phyloP scores from a whole-genome alignment of 768 basidiomycete genomes.

The Pleurotus cornucopiae region DNA sequence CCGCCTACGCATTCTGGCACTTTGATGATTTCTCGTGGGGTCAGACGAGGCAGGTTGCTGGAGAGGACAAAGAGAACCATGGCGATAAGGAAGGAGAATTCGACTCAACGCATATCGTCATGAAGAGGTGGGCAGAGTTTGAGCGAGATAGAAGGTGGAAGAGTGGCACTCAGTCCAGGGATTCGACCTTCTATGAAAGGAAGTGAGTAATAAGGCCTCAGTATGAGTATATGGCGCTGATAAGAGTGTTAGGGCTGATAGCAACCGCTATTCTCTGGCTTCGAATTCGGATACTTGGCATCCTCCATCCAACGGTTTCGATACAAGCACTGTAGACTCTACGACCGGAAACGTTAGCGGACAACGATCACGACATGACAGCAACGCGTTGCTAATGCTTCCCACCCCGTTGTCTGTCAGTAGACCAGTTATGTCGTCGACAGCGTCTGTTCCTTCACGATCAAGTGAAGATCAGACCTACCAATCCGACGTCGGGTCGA shows the following conservation, averaged over 20 bases:
- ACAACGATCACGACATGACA: constrained; percentile 63
- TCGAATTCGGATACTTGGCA: constrained; percentile 76
- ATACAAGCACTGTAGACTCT: constrained; percentile 63
- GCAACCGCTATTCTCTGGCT: constrained; percentile 68
- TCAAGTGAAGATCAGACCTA: constrained; percentile 45
- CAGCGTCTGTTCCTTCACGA: constrained; percentile 36
- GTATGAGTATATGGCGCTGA: neutral
- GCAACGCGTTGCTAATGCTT: constrained; percentile 66
- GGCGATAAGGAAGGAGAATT: constrained; percentile 98
- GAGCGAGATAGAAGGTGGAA: constrained; percentile 95
- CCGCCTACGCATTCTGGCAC: constrained; percentile 97
- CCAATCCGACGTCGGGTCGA: constrained; percentile 34
- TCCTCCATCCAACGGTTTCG: constrained; percentile 44
- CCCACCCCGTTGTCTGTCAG: constrained; percentile 68
- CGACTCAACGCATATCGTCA: constrained; percentile 93
- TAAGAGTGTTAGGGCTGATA: constrained; percentile 23
- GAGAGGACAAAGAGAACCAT: constrained; percentile 58
- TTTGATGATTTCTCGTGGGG: constrained; percentile 99
- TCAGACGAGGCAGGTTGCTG: constrained; percentile 81
- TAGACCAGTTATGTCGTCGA: constrained; percentile 47
- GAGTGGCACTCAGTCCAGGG: constrained; percentile 78
- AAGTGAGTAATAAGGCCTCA: constrained; percentile 47
- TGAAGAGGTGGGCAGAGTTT: constrained; percentile 99
- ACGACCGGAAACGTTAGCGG: constrained; percentile 29
- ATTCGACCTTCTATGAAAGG: constrained; percentile 71